Base-by-base conservation (phyloP, 768 basidiomycete species). In the Hygrocybe coccinea region DNA sequence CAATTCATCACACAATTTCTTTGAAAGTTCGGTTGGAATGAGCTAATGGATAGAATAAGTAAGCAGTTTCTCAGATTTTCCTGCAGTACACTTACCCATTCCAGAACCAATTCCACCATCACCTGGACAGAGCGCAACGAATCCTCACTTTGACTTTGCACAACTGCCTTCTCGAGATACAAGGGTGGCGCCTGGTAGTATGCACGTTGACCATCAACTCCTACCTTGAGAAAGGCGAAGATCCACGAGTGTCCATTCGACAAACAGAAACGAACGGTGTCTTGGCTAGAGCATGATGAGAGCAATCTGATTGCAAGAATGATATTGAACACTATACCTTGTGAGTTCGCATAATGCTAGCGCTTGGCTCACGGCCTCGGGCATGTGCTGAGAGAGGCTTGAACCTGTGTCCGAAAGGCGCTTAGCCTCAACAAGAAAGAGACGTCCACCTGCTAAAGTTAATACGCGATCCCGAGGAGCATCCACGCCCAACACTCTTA, bases 221-320 rank as follows among this genome's bases (percentile, higher is more conserved):
- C n/a, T n/a, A n/a, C n/a, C 61, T 64, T 65, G 64, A 69, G 57
- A 50, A 70, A 60, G 49, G 65, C 68, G 60, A 71, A 71, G 51
- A 68, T 62, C 69, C 67, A 71, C 36, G 41, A 59, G 51, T 62
- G 60, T 41, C 67, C 65, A 63, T 70, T 66, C 52, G 70, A 68
- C 60, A 71, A 62, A 62, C 69, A 71, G 59, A 70, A 70, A 57
- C 62, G 66, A 57, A 69, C 67, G 44, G 66, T 64, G 36, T 55
- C 58, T 57, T 63, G 61, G 48, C 66, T 70, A 56, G 38, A 63
- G 56, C 45, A 41, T 1, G 58, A 62, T 58, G 50, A 57, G 34
- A 62, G 53, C 49, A 59, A 61, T 54, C 51, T 34, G 54, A 54
- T 47, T 48, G 57, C 56, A 51, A 9, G 21, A 5, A 17, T 24